These are phyloP conservation scores for Fusarium buxicola DNA, from an alignment of 2,329 filamentous ascomycete genomes.

Conservation along the genomic window DNA sequence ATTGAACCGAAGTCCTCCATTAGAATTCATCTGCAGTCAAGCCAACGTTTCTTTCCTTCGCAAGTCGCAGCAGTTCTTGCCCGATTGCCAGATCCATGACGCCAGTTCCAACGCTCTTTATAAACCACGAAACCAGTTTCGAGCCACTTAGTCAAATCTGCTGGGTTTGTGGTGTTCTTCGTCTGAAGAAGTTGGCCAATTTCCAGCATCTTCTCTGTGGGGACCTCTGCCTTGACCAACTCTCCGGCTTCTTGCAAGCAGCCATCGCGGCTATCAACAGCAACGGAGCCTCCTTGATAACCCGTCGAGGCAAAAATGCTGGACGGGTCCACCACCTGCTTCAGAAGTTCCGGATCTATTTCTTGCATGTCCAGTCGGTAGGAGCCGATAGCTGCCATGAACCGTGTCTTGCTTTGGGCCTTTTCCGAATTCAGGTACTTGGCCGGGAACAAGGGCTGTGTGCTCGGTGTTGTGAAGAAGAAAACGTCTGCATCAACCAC, in stretches of 20 bases:
- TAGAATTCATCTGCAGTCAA: slow-evolving; percentile 42
- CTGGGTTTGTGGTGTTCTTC: background rate
- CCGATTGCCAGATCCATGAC: slow-evolving; percentile 77
- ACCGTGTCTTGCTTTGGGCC: slow-evolving; percentile 42
- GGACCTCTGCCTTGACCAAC: slow-evolving; percentile 45
- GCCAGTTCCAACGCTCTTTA: slow-evolving; percentile 76
- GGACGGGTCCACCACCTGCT: slow-evolving; percentile 32
- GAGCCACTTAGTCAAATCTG: slow-evolving; percentile 66
- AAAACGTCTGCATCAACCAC: slow-evolving; percentile 43
- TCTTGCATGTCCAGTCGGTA: slow-evolving; percentile 51
- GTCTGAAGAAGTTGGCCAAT: slow-evolving; percentile 66
- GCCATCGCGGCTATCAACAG: slow-evolving; percentile 46
- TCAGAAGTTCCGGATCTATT: slow-evolving; percentile 47
- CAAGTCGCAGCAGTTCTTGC: slow-evolving; percentile 66
- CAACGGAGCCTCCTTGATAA: slow-evolving; percentile 32
- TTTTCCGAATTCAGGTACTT: slow-evolving; percentile 36
- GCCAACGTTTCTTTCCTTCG: slow-evolving; percentile 66
- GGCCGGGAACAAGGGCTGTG: slow-evolving; percentile 45
- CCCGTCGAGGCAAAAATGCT: slow-evolving; percentile 2
- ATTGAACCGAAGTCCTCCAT: background rate
- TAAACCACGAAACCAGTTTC: slow-evolving; percentile 74
- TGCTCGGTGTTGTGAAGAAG: slow-evolving; percentile 50
- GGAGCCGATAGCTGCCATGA: slow-evolving; percentile 48
- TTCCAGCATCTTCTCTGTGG: slow-evolving; percentile 43
- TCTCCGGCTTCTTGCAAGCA: slow-evolving; percentile 49